Percentiles rank a stretch among this genome's conserved stretches.
phyloP scores from a whole-genome alignment of 2,329 filamentous ascomycete species.

The Xylariaceae sp. region DNA sequence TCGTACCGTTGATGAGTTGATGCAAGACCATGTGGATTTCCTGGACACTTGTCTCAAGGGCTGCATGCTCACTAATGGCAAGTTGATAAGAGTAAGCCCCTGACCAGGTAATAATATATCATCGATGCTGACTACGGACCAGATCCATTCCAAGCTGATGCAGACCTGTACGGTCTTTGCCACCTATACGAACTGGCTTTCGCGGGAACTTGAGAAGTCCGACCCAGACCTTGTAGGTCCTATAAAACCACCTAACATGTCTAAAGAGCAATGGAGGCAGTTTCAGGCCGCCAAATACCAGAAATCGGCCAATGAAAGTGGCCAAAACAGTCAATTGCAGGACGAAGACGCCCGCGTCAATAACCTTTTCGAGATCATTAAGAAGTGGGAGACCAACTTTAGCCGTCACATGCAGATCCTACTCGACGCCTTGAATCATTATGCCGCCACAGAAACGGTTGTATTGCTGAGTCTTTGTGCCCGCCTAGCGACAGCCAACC shows the following conservation, averaged over 20 bases:
- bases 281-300: slow-evolving; percentile 48
- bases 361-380: slow-evolving; percentile 81
- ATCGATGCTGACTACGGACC: slow-evolving; percentile 14
- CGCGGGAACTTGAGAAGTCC: slow-evolving; percentile 75
- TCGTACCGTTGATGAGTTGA: slow-evolving; percentile 90
- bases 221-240: slow-evolving; percentile 70
- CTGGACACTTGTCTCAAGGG: slow-evolving; percentile 96
- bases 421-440: slow-evolving; percentile 92
- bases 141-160: slow-evolving; percentile 98
- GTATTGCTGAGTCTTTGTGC: slow-evolving; percentile 87
- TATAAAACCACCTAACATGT: slow-evolving; percentile 55
- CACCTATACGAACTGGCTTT: slow-evolving; percentile 80
- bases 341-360: slow-evolving; percentile 51
- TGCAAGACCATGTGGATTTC: slow-evolving; percentile 99
- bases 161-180: slow-evolving; percentile 94
- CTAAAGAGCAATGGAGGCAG: slow-evolving; percentile 55
- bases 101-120: not conserved
- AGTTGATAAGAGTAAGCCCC: slow-evolving; percentile 72
- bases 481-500: slow-evolving; percentile 73
- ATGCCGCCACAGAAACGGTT: slow-evolving; percentile 94
- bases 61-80: slow-evolving; percentile 97
- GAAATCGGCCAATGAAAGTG: slow-evolving; percentile 30
- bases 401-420: slow-evolving; percentile 87
- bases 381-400: slow-evolving; percentile 92
- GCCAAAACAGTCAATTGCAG: slow-evolving; percentile 33